A percentile compares a stretch with the other conserved stretches of the same genome.
Conservation (phyloP, 345 rosid species). For the Zanthoxylum bungeanum region DNA sequence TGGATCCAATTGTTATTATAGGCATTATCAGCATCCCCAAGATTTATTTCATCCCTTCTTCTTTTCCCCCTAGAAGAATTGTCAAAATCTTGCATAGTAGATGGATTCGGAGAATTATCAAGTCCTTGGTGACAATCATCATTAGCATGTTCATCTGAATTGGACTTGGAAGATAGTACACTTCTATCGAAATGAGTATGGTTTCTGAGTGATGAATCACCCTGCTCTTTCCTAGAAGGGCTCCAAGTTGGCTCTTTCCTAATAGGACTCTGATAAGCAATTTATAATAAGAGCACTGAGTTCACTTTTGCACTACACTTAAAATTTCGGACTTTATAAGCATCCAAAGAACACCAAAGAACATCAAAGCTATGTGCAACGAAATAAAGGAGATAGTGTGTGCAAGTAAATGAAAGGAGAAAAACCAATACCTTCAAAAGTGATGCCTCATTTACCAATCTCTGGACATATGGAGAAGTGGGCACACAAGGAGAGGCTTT, state of each 20-base stretch:
- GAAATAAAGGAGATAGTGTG: background rate
- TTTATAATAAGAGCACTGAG: conserved; percentile 29
- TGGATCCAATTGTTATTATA: conserved; percentile 24
- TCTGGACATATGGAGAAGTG: conserved; percentile 27
- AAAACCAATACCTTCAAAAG: conserved; percentile 37
- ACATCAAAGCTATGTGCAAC: background rate
- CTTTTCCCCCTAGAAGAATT: conserved; percentile 52
- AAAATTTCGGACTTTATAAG: conserved; percentile 17
- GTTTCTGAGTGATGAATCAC: conserved; percentile 16
- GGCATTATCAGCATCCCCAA: conserved; percentile 26
- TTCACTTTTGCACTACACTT: conserved; percentile 20
- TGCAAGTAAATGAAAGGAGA: conserved; percentile 12
- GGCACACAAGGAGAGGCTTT: conserved; percentile 27
- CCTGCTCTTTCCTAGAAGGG: conserved; percentile 23
- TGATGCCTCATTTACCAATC: conserved; percentile 26
- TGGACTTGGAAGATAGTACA: conserved; percentile 20
- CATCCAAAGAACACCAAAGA: conserved; percentile 20
- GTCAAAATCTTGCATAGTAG: conserved; percentile 29
- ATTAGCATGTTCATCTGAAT: conserved; percentile 14
- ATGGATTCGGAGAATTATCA: conserved; percentile 12
- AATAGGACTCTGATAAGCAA: conserved; percentile 28
- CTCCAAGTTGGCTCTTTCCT: conserved; percentile 24
- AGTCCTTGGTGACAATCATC: conserved; percentile 16
- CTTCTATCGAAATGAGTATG: conserved; percentile 22
- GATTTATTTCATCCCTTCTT: conserved; percentile 33